phyloP scores from a whole-genome alignment of 306 rosid species.

The Hippophae rhamnoides region DNA sequence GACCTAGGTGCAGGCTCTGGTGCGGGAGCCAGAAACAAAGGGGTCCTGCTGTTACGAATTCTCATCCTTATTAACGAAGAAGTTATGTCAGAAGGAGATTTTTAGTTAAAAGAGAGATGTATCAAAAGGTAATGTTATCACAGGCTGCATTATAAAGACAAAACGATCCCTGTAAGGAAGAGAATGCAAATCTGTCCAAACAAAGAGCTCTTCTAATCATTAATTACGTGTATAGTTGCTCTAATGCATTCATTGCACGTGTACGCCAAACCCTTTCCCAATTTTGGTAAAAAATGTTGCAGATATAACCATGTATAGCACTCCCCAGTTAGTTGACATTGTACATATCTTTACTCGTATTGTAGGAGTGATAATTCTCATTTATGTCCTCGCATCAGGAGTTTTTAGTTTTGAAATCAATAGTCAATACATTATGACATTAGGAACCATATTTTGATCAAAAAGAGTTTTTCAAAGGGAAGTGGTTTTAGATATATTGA shows the following conservation, averaged over 20 bases:
- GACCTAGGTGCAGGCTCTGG: neutral
- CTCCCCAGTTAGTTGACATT: neutral
- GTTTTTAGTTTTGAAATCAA: neutral
- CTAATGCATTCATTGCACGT: slow-evolving; percentile 9
- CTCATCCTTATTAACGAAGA: slow-evolving; percentile 3
- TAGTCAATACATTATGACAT: neutral
- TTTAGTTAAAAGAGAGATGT: neutral
- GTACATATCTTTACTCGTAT: neutral
- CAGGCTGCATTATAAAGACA: neutral
- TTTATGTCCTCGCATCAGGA: neutral
- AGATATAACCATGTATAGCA: neutral
- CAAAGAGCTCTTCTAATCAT: neutral
- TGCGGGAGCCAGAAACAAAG: neutral
- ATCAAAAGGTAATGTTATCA: neutral
- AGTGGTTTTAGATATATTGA: neutral
- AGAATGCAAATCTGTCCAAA: neutral
- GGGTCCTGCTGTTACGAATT: slow-evolving; percentile 5
- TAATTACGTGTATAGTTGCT: slow-evolving; percentile 1
- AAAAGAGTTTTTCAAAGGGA: neutral
- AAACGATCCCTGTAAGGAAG: neutral
- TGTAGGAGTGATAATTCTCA: neutral
- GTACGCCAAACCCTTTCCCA: slow-evolving; percentile 1
- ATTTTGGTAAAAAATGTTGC: neutral
- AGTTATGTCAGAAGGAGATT: neutral
- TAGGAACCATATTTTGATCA: neutral